Evolutionary conservation across 202 grass and related monocot genomes (phyloP), one percentile per base, ranked within the genome.

Genomic region (Digitaria exilis): DNA sequence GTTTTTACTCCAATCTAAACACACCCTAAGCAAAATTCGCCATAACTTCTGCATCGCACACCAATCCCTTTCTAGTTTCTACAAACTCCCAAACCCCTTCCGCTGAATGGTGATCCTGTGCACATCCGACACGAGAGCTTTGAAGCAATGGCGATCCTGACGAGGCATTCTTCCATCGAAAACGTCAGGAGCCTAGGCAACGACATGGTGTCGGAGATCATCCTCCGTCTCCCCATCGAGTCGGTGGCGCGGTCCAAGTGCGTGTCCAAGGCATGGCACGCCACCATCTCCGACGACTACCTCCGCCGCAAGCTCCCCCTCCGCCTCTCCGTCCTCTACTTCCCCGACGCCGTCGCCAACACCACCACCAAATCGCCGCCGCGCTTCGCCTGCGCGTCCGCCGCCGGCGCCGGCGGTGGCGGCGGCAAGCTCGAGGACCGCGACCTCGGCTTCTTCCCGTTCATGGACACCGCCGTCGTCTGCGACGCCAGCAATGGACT

Each of bases 401-500:
- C 87, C 0, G 37, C 14, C 25, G 58, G 45, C 49, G n/a, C n/a
- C n/a, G n/a, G n/a, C n/a, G n/a, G n/a, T n/a, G 66, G 18, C 17
- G 62, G 17, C 11, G 54, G 50, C 0, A 24, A 4, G n/a, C 77
- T 94, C 34, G 73, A 80, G 70, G 81, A 58, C 21, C 71, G 81
- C 14, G 61, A 65, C 55, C 60, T 94, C 14, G 56, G 66, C 5
- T 94, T 97, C 87, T 91, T 93, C 86, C 85, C 91, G 31, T 61
- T 64, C 35, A 61, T 63, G 3, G n/a, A 75, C 1, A 8, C 6
- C 18, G 65, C 35, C 3, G 80, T 77, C 15, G 65, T 80, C 37
- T 69, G 77, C 61, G 94, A 97, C 72, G 82, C 80, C 69, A 70
- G 83, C 87, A 88, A 88, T 22, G 94, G 91, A 13, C 68, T 97